Evolutionary conservation across 192 early-diverging fungal species (phyloP).

Genomic region (Neocallimastix lanati): DNA sequence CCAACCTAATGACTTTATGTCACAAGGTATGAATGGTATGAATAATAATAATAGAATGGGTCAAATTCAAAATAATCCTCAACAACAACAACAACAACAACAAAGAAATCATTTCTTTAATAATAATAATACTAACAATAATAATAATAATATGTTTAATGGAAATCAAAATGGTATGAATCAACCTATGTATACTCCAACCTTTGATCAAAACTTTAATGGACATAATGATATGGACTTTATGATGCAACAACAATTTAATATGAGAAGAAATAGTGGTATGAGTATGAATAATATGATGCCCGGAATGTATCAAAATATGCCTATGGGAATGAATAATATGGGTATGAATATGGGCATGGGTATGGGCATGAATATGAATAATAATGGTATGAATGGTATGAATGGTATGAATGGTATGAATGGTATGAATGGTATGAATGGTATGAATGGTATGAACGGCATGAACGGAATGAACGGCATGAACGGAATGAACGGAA

Average conservation of each 20-base stretch:
- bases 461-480: neutral
- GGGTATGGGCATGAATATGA: neutral
- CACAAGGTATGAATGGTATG: neutral
- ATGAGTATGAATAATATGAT: neutral
- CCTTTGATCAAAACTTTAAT: neutral
- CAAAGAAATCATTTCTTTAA: neutral
- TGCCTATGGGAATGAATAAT: neutral
- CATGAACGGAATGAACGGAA: neutral
- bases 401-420: neutral
- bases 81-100: neutral
- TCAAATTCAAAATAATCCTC: neutral
- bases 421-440: too few relatives aligned
- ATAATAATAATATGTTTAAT: neutral
- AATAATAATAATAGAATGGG: neutral
- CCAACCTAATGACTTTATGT: neutral
- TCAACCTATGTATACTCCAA: neutral
- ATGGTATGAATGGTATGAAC: neutral
- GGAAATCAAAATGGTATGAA: neutral
- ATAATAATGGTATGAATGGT: neutral
- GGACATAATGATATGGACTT: neutral
- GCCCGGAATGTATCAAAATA: neutral
- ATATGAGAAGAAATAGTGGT: neutral
- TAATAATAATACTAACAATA: too few relatives aligned
- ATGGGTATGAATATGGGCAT: neutral
- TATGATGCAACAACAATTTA: neutral